Evolutionary conservation across 306 rosid genomes (phyloP).

Genomic region (Bauhinia variegata): DNA sequence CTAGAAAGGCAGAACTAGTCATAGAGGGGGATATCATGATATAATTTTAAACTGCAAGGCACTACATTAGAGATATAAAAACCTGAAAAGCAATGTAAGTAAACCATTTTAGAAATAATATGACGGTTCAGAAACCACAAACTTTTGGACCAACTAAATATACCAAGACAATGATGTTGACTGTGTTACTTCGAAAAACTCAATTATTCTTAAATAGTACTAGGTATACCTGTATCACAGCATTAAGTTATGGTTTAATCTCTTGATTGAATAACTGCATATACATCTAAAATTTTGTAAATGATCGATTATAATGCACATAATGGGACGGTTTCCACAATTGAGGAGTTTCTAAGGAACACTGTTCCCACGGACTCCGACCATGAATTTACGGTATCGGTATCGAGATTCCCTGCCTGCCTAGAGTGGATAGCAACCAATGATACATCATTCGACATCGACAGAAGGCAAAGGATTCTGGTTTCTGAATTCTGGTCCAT

Average conservation of each 20-base stretch:
- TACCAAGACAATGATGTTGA: conserved; percentile 28
- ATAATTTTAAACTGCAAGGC: conserved; percentile 2
- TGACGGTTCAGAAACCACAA: conserved; percentile 12
- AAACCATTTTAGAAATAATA: neutral
- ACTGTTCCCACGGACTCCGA: conserved; percentile 52
- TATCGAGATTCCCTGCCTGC: conserved; percentile 51
- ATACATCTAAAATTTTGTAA: no score
- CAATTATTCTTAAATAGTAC: conserved; percentile 1
- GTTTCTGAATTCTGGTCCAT: conserved; percentile 34
- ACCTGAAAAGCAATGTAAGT: neutral
- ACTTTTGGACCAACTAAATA: conserved; percentile 28
- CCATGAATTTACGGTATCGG: conserved; percentile 61
- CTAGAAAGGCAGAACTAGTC: no score
- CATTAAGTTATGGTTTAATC: conserved; percentile 27
- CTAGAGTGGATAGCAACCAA: conserved; percentile 25
- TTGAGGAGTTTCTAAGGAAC: conserved; percentile 31
- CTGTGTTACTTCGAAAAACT: conserved; percentile 25
- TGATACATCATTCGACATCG: neutral
- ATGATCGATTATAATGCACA: no score
- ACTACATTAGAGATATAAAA: conserved; percentile 2
- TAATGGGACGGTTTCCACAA: conserved; percentile 21
- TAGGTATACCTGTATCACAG: neutral
- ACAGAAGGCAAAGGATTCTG: conserved; percentile 29
- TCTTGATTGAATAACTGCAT: no score
- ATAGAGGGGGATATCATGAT: neutral